Evolutionary conservation across 345 rosid genomes (phyloP).

Genomic region (Isatis tinctoria): DNA sequence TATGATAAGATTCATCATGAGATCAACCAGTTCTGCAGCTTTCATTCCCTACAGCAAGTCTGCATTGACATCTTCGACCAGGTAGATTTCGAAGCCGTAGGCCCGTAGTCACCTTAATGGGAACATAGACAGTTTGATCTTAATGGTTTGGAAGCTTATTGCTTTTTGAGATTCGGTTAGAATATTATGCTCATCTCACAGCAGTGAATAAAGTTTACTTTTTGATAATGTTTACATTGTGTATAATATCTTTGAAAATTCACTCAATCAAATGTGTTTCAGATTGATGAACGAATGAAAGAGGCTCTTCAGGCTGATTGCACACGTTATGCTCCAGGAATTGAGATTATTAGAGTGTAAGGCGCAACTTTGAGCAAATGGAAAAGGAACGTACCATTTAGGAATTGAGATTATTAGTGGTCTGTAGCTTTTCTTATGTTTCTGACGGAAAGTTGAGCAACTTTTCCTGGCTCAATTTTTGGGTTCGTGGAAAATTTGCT

Average conservation of each 20-base stretch:
- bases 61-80: slow-evolving; percentile 95
- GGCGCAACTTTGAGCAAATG: slow-evolving; percentile 82
- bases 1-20: slow-evolving; percentile 98
- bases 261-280: slow-evolving; percentile 20
- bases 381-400: slow-evolving; percentile 93
- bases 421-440: no score
- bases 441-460: no score
- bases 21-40: slow-evolving; percentile 98
- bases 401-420: no score
- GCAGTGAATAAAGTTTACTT: not conserved
- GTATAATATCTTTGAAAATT: no score
- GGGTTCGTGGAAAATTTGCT: no score
- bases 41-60: slow-evolving; percentile 89
- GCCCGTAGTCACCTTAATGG: not conserved
- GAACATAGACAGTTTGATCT: not conserved
- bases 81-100: slow-evolving; percentile 39
- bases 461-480: no score
- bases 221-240: not conserved
- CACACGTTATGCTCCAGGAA: slow-evolving; percentile 89
- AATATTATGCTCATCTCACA: not conserved
- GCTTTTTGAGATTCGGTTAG: no score
- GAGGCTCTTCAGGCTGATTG: no score
- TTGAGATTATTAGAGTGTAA: slow-evolving; percentile 82
- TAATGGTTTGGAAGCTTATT: not conserved
- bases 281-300: slow-evolving; percentile 97